Percentiles rank a stretch among this genome's conserved stretches.
These are phyloP conservation scores for Scheffersomyces cryptocercus DNA, from an alignment of 1,139 yeast genomes.

Conservation along the genomic window DNA sequence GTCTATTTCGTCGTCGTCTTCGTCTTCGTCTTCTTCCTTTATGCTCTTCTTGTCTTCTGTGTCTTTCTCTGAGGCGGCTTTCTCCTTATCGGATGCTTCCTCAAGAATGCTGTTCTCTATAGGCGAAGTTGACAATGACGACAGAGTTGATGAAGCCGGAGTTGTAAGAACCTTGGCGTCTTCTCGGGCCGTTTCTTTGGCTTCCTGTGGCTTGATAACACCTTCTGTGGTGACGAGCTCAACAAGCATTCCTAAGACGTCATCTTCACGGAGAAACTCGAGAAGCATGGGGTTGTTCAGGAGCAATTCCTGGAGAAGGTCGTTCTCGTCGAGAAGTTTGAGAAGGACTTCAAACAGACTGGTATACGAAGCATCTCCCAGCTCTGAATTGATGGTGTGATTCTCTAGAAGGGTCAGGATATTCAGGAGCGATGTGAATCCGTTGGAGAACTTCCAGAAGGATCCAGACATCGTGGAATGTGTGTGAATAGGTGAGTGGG, in stretches of 20 bases:
- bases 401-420: conserved; percentile 72
- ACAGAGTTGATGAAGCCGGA: not conserved
- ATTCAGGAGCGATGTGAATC: conserved; percentile 73
- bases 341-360: conserved; percentile 43
- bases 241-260: conserved; percentile 64
- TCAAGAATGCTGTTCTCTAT: not conserved
- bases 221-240: conserved; percentile 62
- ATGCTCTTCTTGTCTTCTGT: conserved; percentile 9
- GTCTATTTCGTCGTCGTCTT: conserved; percentile 30
- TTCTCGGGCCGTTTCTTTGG: conserved; percentile 6
- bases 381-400: conserved; percentile 34
- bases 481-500: no score
- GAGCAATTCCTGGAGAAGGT: conserved; percentile 77
- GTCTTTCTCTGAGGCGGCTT: conserved; percentile 4
- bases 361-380: conserved; percentile 20
- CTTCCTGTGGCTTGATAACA: conserved; percentile 7
- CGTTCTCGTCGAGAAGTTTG: conserved; percentile 82
- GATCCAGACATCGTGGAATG: conserved; percentile 62
- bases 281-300: conserved; percentile 81
- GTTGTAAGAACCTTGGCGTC: conserved; percentile 1
- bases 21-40: conserved; percentile 20
- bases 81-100: conserved; percentile 3
- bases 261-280: conserved; percentile 78
- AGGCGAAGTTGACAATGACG: no score
- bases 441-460: conserved; percentile 91